Evolutionary conservation across 2,329 filamentous ascomycete species (phyloP).

Genomic region (Aureobasidium sp.): DNA sequence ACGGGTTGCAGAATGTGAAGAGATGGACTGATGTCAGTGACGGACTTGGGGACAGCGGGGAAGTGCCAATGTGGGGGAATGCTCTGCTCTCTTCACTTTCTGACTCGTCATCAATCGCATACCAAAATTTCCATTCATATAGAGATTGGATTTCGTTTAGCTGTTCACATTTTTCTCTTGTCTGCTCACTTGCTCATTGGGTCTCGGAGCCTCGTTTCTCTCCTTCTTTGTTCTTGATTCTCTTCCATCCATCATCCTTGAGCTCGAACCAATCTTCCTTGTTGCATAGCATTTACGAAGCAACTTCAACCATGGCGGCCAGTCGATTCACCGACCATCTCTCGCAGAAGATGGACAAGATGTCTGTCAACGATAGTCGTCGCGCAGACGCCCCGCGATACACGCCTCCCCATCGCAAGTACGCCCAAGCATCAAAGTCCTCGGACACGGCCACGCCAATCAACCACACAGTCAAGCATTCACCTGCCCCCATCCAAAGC

Average conservation of each 20-base stretch:
- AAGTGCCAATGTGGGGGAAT: too few relatives aligned
- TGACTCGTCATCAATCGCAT: neutral
- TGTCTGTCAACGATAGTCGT: neutral
- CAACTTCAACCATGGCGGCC: neutral
- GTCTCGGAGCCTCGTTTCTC: too few relatives aligned
- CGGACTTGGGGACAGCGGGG: too few relatives aligned
- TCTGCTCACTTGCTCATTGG: neutral
- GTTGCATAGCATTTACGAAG: neutral
- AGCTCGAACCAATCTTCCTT: neutral
- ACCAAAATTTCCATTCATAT: neutral
- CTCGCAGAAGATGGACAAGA: neutral
- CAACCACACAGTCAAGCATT: neutral
- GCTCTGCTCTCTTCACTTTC: too few relatives aligned
- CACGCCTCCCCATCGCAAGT: constrained; percentile 2
- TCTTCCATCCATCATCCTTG: neutral
- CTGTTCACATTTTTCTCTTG: neutral
- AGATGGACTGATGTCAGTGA: constrained; percentile 16
- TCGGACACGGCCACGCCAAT: neutral
- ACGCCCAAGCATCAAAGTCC: neutral
- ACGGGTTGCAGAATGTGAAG: too few relatives aligned
- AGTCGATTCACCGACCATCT: neutral
- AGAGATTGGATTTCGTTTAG: neutral
- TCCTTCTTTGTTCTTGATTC: neutral
- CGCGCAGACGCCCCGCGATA: neutral
- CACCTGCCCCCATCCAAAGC: too few relatives aligned